phyloP scores from a whole-genome alignment of 2,329 filamentous ascomycete genomes.

The Beauveria sp. region DNA sequence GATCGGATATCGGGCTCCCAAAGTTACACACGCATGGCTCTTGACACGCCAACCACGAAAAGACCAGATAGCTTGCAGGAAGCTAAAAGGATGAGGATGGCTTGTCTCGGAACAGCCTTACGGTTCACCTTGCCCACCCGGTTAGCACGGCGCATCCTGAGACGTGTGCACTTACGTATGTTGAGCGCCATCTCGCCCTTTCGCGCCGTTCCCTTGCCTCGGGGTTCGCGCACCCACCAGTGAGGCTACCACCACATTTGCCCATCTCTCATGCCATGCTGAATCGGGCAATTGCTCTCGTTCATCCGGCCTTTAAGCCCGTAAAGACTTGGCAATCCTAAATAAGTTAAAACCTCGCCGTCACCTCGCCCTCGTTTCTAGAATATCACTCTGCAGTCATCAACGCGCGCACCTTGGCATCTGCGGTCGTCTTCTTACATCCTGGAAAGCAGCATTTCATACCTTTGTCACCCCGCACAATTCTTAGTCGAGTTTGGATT shows the following conservation, averaged over 20 bases:
- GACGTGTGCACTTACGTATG: conserved; percentile 2
- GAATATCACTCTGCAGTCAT: conserved; percentile 6
- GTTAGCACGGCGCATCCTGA: conserved; percentile 3
- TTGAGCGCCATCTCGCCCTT: not conserved
- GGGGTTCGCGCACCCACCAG: not conserved
- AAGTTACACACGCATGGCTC: not conserved
- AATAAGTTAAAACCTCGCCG: not conserved
- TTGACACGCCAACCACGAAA: not conserved
- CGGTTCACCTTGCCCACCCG: not conserved
- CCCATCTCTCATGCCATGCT: not conserved
- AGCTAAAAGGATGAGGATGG: not conserved
- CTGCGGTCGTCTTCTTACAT: not conserved
- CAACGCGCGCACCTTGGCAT: not conserved
- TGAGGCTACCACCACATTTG: not conserved
- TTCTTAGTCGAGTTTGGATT: not conserved
- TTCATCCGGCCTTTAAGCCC: not conserved
- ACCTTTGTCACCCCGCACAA: not conserved
- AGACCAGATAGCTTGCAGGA: not conserved
- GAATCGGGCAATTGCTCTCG: not conserved
- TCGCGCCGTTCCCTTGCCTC: not conserved
- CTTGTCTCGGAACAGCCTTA: not conserved
- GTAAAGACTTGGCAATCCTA: not conserved
- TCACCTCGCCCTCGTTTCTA: not conserved
- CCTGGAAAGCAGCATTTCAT: not conserved
- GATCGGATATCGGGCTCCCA: not conserved